Evolutionary conservation across 1,139 yeast species (phyloP).

Genomic region (Diutina sp.): DNA sequence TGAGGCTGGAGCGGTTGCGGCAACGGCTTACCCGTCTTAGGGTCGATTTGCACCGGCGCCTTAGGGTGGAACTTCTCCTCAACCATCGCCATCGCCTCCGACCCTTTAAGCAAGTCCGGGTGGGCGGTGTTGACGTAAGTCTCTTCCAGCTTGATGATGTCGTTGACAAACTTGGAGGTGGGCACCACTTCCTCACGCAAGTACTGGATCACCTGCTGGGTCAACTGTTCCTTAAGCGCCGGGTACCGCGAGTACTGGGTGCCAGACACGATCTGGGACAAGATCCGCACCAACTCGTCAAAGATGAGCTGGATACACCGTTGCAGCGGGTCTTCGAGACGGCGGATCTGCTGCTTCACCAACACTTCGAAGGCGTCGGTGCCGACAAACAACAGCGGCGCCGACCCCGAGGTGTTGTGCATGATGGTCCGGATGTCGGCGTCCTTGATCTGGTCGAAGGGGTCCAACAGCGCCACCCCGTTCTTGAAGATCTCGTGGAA

Average conservation of each 20-base stretch:
- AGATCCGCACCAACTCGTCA: conserved; percentile 86
- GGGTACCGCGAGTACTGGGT: conserved; percentile 86
- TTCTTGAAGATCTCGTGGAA: conserved; percentile 93
- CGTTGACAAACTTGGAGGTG: conserved; percentile 73
- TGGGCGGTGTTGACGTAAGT: conserved; percentile 96
- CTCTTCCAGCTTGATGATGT: conserved; percentile 75
- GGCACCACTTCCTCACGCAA: conserved; percentile 74
- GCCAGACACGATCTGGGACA: conserved; percentile 72
- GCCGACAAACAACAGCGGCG: conserved; percentile 96
- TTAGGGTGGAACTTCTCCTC: conserved; percentile 82
- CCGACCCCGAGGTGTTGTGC: conserved; percentile 94
- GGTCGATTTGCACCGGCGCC: conserved; percentile 74
- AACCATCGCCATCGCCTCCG: conserved; percentile 91
- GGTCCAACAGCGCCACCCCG: conserved; percentile 88
- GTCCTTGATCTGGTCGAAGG: conserved; percentile 94
- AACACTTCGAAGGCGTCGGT: conserved; percentile 95
- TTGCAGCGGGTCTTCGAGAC: conserved; percentile 89
- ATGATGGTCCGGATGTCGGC: conserved; percentile 94
- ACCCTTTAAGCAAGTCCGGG: conserved; percentile 89
- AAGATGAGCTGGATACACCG: conserved; percentile 85
- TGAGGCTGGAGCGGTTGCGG: conserved; percentile 23
- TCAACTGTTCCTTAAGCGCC: conserved; percentile 72
- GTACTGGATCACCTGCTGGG: conserved; percentile 67
- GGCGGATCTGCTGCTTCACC: conserved; percentile 85
- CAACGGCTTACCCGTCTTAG: conserved; percentile 80